A percentile compares a stretch with the other conserved stretches of the same genome.
phyloP scores from a whole-genome alignment of 352 stramenopile genomes.

The Globisporangium sylvaticum region DNA sequence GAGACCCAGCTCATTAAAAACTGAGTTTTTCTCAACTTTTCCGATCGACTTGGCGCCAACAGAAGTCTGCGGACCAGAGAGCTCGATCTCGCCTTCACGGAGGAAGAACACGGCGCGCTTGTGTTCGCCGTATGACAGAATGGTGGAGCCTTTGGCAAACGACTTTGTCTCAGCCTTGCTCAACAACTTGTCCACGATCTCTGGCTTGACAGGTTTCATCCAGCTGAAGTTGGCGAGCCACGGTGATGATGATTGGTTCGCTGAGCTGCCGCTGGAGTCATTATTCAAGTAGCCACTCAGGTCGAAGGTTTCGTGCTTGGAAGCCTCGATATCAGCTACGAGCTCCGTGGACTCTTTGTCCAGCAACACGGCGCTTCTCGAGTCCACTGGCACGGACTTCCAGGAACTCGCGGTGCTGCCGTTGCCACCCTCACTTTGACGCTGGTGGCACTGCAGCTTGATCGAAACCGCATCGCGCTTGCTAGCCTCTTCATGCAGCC shows the following conservation, averaged over 20 bases:
- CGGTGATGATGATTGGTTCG: neutral
- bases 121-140: conserved; percentile 50
- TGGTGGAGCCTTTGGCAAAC: conserved; percentile 16
- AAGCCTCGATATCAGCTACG: conserved; percentile 23
- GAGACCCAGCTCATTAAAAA: conserved; percentile 60
- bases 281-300: conserved; percentile 50
- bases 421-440: neutral
- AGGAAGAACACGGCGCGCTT: conserved; percentile 42
- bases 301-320: conserved; percentile 22
- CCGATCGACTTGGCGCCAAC: conserved; percentile 34
- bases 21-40: conserved; percentile 14
- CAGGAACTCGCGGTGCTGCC: conserved; percentile 1
- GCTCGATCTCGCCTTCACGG: conserved; percentile 32
- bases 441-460: conserved; percentile 6
- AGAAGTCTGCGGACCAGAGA: conserved; percentile 42
- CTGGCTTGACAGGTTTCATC: conserved; percentile 11
- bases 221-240: conserved; percentile 19
- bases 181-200: conserved; percentile 12
- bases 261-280: conserved; percentile 5
- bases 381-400: conserved; percentile 17
- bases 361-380: conserved; percentile 28
- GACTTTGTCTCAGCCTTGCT: conserved; percentile 12
- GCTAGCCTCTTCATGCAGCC: conserved; percentile 16
- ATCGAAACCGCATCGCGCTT: conserved; percentile 10
- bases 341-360: conserved; percentile 49